phyloP scores from a whole-genome alignment of 1,284 basidiomycete genomes.

The Vanrija sp. region DNA sequence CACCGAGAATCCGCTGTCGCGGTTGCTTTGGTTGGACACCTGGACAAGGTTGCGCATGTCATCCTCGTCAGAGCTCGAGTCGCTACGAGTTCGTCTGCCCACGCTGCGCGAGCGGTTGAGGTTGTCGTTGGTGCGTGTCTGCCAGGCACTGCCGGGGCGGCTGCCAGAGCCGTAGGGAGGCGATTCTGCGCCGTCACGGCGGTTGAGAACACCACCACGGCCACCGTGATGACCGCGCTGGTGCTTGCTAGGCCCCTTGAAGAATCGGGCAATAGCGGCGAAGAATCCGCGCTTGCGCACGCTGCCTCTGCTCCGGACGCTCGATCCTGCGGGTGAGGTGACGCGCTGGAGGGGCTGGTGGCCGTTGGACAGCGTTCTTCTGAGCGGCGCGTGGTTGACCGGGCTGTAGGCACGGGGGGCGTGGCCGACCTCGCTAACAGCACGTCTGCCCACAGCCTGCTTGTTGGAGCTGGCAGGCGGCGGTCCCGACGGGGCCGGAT shows the following conservation, averaged over 20 bases:
- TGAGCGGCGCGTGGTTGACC: constrained; percentile 10
- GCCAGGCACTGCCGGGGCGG: constrained; percentile 37
- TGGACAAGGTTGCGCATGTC: constrained; percentile 32
- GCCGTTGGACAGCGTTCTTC: constrained; percentile 41
- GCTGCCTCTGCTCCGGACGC: constrained; percentile 19
- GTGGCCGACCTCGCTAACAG: constrained; percentile 38
- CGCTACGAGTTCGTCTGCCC: constrained; percentile 24
- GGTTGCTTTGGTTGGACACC: constrained; percentile 39
- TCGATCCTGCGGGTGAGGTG: constrained; percentile 21
- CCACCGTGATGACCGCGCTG: neutral
- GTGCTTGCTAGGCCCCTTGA: constrained; percentile 24
- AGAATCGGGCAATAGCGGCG: constrained; percentile 39
- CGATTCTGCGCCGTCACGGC: neutral
- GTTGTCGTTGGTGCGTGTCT: constrained; percentile 45
- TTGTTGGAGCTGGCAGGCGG: neutral
- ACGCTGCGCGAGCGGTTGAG: constrained; percentile 27
- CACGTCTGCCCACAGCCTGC: constrained; percentile 19
- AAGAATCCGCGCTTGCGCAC: constrained; percentile 47
- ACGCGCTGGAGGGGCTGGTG: neutral
- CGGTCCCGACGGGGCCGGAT: neutral
- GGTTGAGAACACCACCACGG: too few relatives aligned
- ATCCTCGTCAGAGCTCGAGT: constrained; percentile 42
- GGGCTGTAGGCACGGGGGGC: constrained; percentile 5
- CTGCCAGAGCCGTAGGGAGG: constrained; percentile 19
- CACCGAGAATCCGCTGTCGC: constrained; percentile 29